These are phyloP conservation scores for Aethionema arabicum DNA, from an alignment of 345 rosid species.

Conservation along the genomic window DNA sequence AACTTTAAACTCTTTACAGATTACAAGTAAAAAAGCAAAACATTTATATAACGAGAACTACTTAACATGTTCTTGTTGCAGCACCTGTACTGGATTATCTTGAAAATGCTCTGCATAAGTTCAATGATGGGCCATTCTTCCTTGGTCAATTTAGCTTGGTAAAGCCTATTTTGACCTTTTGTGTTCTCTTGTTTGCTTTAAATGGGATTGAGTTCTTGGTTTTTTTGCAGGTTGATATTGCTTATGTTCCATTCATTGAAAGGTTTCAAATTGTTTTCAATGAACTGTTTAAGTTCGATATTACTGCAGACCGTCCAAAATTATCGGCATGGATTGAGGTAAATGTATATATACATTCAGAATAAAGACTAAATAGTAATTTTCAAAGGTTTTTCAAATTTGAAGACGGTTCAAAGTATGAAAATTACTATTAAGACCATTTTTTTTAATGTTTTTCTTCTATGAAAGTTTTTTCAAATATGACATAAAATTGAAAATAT, in stretches of 20 bases:
- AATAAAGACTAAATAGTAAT: too few species aligned
- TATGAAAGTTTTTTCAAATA: too few species aligned
- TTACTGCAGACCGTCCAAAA: slow-evolving; percentile 71
- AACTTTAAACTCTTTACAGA: slow-evolving; percentile 17
- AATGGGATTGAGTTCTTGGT: slow-evolving; percentile 5
- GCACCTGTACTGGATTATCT: slow-evolving; percentile 71
- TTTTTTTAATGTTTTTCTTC: too few species aligned
- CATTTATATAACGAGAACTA: not conserved
- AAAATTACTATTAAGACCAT: not conserved
- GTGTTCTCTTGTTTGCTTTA: not conserved
- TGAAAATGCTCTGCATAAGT: slow-evolving; percentile 64
- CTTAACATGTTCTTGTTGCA: slow-evolving; percentile 36
- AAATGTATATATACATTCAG: slow-evolving; percentile 1
- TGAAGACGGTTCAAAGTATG: not conserved
- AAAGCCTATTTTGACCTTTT: slow-evolving; percentile 13
- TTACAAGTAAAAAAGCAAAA: too few species aligned
- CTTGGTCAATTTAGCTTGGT: slow-evolving; percentile 82
- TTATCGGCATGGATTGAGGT: slow-evolving; percentile 81
- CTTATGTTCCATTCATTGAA: slow-evolving; percentile 67
- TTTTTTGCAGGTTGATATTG: slow-evolving; percentile 63
- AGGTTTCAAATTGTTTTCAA: slow-evolving; percentile 53
- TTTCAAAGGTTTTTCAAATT: not conserved
- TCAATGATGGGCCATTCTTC: slow-evolving; percentile 85
- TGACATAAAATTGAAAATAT: too few species aligned
- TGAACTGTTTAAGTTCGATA: slow-evolving; percentile 52